A percentile compares a stretch with the other conserved stretches of the same genome.
These are phyloP conservation scores for Syzygium syzygioides DNA, from an alignment of 441 rosid species.

Conservation along the genomic window DNA sequence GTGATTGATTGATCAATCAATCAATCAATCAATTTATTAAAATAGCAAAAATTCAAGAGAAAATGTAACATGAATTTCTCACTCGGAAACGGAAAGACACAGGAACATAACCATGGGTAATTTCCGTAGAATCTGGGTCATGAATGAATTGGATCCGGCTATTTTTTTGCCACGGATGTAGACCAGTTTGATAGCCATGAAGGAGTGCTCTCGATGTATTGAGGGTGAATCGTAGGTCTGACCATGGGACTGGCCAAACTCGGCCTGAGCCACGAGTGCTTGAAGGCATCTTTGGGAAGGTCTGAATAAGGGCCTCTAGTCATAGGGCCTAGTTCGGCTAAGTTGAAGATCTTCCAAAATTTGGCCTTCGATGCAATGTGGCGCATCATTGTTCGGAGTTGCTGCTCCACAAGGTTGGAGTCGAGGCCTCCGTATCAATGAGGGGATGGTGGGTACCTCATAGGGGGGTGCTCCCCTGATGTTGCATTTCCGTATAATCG, in stretches of 20 bases:
- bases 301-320: neutral
- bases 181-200: neutral
- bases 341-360: neutral
- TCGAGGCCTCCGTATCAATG: neutral
- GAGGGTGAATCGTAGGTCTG: neutral
- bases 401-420: neutral
- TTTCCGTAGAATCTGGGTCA: neutral
- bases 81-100: neutral
- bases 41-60: neutral
- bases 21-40: neutral
- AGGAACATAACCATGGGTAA: neutral
- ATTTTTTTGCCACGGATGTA: neutral
- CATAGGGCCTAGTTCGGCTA: neutral
- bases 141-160: neutral
- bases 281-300: neutral
- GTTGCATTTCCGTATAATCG: no score
- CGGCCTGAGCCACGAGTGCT: neutral
- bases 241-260: neutral
- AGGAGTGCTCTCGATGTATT: neutral
- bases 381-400: neutral
- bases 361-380: neutral
- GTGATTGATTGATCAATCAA: neutral
- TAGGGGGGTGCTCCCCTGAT: no score
- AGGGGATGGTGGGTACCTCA: no score
- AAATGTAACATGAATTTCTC: neutral